Evolutionary conservation across 2,329 filamentous ascomycete species (phyloP).

Genomic region (Coleophoma eucalyptorum): DNA sequence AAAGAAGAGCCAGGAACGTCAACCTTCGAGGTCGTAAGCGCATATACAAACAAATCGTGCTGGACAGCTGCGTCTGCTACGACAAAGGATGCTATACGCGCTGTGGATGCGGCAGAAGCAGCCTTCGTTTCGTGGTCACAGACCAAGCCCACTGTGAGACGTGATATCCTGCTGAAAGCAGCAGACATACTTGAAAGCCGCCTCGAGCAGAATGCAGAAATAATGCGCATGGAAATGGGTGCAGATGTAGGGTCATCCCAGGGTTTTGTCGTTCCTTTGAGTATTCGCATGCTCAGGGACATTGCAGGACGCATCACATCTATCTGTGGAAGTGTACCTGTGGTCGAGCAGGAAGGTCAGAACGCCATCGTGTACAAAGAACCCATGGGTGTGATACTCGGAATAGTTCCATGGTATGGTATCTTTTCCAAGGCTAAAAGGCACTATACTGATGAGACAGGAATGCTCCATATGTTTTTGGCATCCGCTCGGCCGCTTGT

Average conservation of each 20-base stretch:
- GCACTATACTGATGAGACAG: slow-evolving; percentile 41
- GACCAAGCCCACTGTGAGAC: slow-evolving; percentile 45
- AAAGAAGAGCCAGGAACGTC: slow-evolving; percentile 36
- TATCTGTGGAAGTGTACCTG: slow-evolving; percentile 30
- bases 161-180: slow-evolving; percentile 51
- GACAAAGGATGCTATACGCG: slow-evolving; percentile 40
- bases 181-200: slow-evolving; percentile 47
- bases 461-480: slow-evolving; percentile 55
- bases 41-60: slow-evolving; percentile 38
- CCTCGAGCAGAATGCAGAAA: slow-evolving; percentile 45
- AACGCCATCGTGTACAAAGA: slow-evolving; percentile 62
- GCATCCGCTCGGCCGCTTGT: slow-evolving; percentile 46
- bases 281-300: slow-evolving; percentile 33
- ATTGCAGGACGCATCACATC: slow-evolving; percentile 34
- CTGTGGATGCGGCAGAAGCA: slow-evolving; percentile 48
- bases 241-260: slow-evolving; percentile 27
- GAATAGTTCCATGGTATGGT: slow-evolving; percentile 56
- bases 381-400: slow-evolving; percentile 57
- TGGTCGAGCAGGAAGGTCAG: slow-evolving; percentile 38
- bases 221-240: slow-evolving; percentile 51
- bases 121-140: slow-evolving; percentile 57
- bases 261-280: slow-evolving; percentile 31
- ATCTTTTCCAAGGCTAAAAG: slow-evolving; percentile 40
- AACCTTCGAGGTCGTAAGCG: slow-evolving; percentile 45
- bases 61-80: slow-evolving; percentile 46